These are phyloP conservation scores for Boletellus emodensis DNA, from an alignment of 768 basidiomycete species.

Conservation along the genomic window DNA sequence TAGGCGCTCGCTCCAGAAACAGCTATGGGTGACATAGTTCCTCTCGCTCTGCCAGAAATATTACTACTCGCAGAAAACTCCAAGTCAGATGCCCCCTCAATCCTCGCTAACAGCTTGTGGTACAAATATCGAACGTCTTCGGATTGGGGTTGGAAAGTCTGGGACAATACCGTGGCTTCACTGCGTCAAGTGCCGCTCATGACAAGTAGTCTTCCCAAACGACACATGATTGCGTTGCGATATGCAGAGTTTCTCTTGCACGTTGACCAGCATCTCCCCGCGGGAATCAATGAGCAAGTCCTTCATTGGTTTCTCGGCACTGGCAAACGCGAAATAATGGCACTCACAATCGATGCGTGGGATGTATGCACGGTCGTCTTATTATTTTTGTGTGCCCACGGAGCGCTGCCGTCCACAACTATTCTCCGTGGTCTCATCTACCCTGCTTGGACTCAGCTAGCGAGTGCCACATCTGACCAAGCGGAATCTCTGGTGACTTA, in stretches of 20 bases:
- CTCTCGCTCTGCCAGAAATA: constrained; percentile 54
- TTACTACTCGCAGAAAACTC: constrained; percentile 58
- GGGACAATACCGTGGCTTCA: constrained; percentile 78
- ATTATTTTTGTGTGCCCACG: constrained; percentile 59
- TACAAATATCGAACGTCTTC: constrained; percentile 70
- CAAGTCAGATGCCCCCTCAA: constrained; percentile 57
- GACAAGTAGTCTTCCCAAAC: constrained; percentile 43
- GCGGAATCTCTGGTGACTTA: constrained; percentile 45
- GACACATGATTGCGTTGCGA: constrained; percentile 52
- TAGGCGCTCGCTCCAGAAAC: constrained; percentile 42
- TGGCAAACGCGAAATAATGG: constrained; percentile 59
- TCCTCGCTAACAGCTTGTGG: constrained; percentile 76
- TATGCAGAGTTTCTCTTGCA: constrained; percentile 71
- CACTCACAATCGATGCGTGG: constrained; percentile 62
- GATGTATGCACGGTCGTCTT: constrained; percentile 59
- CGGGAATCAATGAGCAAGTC: constrained; percentile 67
- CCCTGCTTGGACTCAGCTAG: constrained; percentile 67
- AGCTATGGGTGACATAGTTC: constrained; percentile 32
- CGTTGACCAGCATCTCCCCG: constrained; percentile 72
- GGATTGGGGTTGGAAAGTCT: constrained; percentile 80
- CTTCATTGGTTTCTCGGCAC: constrained; percentile 68
- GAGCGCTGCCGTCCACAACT: constrained; percentile 68
- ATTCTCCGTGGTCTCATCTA: constrained; percentile 73
- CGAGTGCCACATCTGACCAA: constrained; percentile 37
- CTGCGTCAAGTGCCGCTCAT: constrained; percentile 64